Percentiles rank a stretch among this genome's conserved stretches.
These are phyloP conservation scores for Adansonia grandidieri DNA, from an alignment of 441 rosid species.

Conservation along the genomic window DNA sequence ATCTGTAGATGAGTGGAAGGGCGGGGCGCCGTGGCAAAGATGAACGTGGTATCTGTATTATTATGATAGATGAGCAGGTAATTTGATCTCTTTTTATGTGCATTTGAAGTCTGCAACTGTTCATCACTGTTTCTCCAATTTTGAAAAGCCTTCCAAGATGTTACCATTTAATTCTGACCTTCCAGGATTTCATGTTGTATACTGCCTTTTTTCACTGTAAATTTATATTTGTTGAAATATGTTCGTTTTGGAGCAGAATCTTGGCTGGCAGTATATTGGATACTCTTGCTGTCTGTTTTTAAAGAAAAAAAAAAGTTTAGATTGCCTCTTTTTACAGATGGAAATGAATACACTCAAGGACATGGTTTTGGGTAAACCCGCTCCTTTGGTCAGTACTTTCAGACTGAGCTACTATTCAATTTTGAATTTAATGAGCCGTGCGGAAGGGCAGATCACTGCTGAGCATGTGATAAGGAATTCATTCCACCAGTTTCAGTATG, in stretches of 20 bases:
- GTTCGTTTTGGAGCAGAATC: not conserved
- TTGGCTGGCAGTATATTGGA: conserved; percentile 22
- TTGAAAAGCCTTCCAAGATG: not conserved
- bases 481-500: conserved; percentile 96
- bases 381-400: conserved; percentile 97
- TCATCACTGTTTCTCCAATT: conserved; percentile 5
- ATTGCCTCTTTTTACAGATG: conserved; percentile 55
- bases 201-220: not conserved
- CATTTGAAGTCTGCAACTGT: conserved; percentile 8
- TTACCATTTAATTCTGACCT: conserved; percentile 4
- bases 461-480: conserved; percentile 95
- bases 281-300: conserved; percentile 17
- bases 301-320: conserved; percentile 7
- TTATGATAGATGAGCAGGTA: conserved; percentile 98
- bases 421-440: conserved; percentile 95
- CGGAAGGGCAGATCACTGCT: conserved; percentile 97
- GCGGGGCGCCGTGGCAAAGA: conserved; percentile 99
- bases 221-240: conserved; percentile 8
- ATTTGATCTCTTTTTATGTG: conserved; percentile 16
- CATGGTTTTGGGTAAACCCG: conserved; percentile 98
- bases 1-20: conserved; percentile 92
- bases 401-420: conserved; percentile 97
- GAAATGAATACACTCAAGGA: conserved; percentile 89
- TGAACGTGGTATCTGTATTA: conserved; percentile 92
- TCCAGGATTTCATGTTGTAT: not conserved